Evolutionary conservation across 140 eudicot genomes (phyloP).

Genomic region (Cichorium intybus): DNA sequence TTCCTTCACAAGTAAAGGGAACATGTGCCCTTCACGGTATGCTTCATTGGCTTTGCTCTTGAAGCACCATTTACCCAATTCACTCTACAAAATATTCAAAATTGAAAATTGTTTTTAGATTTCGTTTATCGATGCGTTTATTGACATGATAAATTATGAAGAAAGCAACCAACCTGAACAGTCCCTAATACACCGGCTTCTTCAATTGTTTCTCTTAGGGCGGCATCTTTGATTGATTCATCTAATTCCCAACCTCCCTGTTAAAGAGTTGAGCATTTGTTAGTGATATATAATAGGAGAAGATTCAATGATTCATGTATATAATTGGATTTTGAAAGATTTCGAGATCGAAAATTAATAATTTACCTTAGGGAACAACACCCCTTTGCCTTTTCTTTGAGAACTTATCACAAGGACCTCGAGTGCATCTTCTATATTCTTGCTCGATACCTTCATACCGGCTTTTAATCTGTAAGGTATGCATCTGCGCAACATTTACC

Average conservation of each 20-base stretch:
- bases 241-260: slow-evolving; percentile 93
- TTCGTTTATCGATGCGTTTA: background rate
- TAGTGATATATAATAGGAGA: background rate
- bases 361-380: slow-evolving; percentile 85
- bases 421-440: slow-evolving; percentile 46
- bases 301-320: background rate
- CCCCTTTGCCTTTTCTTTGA: slow-evolving; percentile 87
- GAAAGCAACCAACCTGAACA: slow-evolving; percentile 48
- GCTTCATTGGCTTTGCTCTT: slow-evolving; percentile 55
- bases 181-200: slow-evolving; percentile 82
- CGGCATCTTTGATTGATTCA: slow-evolving; percentile 63
- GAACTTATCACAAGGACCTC: slow-evolving; percentile 82
- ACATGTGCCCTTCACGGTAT: slow-evolving; percentile 65
- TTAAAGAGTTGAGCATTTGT: slow-evolving; percentile 3
- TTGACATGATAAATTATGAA: background rate
- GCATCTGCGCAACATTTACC: slow-evolving; percentile 54
- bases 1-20: slow-evolving; percentile 60
- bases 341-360: background rate
- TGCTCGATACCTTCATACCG: slow-evolving; percentile 22
- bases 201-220: slow-evolving; percentile 69
- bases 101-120: background rate
- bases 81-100: slow-evolving; percentile 13
- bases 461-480: slow-evolving; percentile 70
- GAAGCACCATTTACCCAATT: slow-evolving; percentile 60
- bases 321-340: background rate